Conservation (phyloP, 108 stramenopile species). For the Cyclotella sp. region DNA sequence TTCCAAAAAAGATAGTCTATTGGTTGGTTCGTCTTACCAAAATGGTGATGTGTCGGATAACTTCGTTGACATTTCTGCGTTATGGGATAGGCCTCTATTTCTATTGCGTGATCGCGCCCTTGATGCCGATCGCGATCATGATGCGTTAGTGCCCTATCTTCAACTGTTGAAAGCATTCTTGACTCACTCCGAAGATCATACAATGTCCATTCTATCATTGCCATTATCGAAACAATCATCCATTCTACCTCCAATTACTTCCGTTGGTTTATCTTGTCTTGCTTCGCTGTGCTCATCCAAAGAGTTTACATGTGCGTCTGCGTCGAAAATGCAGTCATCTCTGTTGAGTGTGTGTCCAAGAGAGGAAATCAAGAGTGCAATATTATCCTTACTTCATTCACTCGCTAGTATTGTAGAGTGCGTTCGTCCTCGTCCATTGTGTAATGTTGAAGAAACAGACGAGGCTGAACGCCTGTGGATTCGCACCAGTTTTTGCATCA, state of each 20-base stretch:
- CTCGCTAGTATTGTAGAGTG: slow-evolving; percentile 42
- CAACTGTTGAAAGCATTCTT: slow-evolving; percentile 49
- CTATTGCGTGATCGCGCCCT: slow-evolving; percentile 54
- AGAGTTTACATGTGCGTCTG: slow-evolving; percentile 40
- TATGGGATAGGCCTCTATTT: slow-evolving; percentile 51
- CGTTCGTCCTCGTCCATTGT: slow-evolving; percentile 19
- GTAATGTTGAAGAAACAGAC: not conserved
- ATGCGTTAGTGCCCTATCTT: slow-evolving; percentile 46
- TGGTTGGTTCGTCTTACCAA: not conserved
- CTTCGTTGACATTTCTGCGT: slow-evolving; percentile 32
- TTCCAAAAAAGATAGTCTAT: slow-evolving; percentile 12
- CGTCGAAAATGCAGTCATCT: slow-evolving; percentile 35
- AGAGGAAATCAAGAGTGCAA: slow-evolving; percentile 45
- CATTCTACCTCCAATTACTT: slow-evolving; percentile 19
- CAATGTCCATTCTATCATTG: slow-evolving; percentile 38
- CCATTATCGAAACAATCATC: slow-evolving; percentile 5
- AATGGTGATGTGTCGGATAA: slow-evolving; percentile 11
- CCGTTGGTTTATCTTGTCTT: slow-evolving; percentile 41
- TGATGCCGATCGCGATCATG: slow-evolving; percentile 43
- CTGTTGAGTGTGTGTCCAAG: slow-evolving; percentile 47
- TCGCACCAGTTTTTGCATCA: slow-evolving; percentile 38
- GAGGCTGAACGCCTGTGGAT: slow-evolving; percentile 32
- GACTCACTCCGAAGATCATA: slow-evolving; percentile 41
- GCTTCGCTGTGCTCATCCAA: slow-evolving; percentile 42
- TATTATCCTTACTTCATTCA: slow-evolving; percentile 32